Base-by-base conservation (phyloP, 2,329 filamentous ascomycete genomes). In the Ceratocystis albifundus region DNA sequence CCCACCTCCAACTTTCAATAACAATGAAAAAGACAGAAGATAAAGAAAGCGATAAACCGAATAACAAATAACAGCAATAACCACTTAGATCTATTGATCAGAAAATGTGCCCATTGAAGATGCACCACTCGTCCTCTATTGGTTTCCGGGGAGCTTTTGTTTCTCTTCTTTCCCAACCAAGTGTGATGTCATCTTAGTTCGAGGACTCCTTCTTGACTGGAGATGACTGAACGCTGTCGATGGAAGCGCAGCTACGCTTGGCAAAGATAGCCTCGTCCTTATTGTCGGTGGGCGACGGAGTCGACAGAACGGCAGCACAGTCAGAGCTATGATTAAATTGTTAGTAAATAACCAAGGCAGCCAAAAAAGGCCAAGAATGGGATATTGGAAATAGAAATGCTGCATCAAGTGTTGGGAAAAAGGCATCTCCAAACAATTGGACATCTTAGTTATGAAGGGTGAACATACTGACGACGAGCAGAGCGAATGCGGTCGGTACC, bases 231-330 rank as follows among this genome's bases (percentile, higher is more conserved):
- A 77, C 76, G 71, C 77, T 80, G 69, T 76, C 76, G 65, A 76
- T 74, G 65, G 76, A 77, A 65, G 76, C 74, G 64, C 76, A 77
- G 66, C 77, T 77, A 69, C 83, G 80, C 61, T 80, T 77, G 68
- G 79, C 78, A 70, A 84, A 78, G n/a, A 82, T 83, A 66, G 79
- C 77, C 68, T 78, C 79, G 71, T 84, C 81, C 69, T 82, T 80
- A 67, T 75, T 79, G 69, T 81, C 79, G 61, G 80, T 81, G 65
- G 78, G 74, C 61, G 75, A 74, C 66, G 77, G 75, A 65, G 74
- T 75, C 46, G 72, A 72, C 20, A 66, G 44, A 28, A 50, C 59
- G 71, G 75, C 73, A 66, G 74, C 73, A 65, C 75, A 76, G 68
- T 77, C 74, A 67, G 73, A 74, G 70, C 74, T 77, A 71, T 76